phyloP scores from a whole-genome alignment of 2,329 filamentous ascomycete species.

The Gaeumannomyces sp. region DNA sequence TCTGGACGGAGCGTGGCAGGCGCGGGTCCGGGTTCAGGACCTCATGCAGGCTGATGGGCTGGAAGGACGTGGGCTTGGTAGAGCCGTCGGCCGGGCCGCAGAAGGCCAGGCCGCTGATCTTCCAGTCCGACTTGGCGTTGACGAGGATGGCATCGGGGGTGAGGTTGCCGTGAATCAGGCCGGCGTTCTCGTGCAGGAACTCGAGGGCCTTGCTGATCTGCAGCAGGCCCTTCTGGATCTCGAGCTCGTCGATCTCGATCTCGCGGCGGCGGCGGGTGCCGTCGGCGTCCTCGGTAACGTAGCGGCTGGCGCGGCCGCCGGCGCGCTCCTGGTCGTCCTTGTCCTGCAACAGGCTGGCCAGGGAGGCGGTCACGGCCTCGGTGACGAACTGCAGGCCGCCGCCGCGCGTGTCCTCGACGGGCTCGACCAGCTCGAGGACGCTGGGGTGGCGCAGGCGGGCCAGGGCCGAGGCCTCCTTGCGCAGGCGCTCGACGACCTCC shows the following conservation, averaged over 20 bases:
- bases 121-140: conserved; percentile 98
- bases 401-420: conserved; percentile 86
- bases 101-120: conserved; percentile 90
- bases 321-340: conserved; percentile 80
- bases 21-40: conserved; percentile 79
- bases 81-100: conserved; percentile 74
- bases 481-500: conserved; percentile 84
- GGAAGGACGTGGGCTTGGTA: conserved; percentile 66
- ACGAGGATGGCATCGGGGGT: conserved; percentile 91
- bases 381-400: conserved; percentile 95
- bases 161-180: conserved; percentile 83
- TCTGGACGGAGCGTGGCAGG: conserved; percentile 73
- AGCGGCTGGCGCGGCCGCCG: conserved; percentile 67
- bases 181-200: conserved; percentile 20
- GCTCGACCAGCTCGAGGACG: conserved; percentile 86
- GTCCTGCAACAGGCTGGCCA: conserved; percentile 73
- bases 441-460: conserved; percentile 86
- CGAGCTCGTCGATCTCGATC: conserved; percentile 89
- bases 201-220: conserved; percentile 51
- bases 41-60: conserved; percentile 76
- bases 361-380: conserved; percentile 82
- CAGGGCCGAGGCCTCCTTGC: conserved; percentile 84
- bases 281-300: conserved; percentile 72
- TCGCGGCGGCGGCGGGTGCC: conserved; percentile 69
- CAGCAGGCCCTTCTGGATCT: conserved; percentile 92